Evolutionary conservation across 768 basidiomycete genomes (phyloP).

Genomic region (Symmetrospora coprosmae): DNA sequence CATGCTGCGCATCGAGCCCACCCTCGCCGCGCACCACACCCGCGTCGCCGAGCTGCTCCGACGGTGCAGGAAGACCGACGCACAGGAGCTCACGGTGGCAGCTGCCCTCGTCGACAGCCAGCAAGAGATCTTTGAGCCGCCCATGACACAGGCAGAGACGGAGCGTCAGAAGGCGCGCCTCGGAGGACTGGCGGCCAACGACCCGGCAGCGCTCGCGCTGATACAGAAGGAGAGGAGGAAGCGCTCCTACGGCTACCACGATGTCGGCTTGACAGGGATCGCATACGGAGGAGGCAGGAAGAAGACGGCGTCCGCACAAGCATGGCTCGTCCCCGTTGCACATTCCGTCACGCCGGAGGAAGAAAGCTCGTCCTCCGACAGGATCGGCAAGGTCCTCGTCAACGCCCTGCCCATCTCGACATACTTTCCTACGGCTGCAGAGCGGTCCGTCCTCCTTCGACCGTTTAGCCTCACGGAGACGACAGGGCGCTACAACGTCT

Average conservation of each 20-base stretch:
- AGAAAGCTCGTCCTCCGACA: background rate
- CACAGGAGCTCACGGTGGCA: too few species aligned
- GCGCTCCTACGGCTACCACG: conserved; percentile 10
- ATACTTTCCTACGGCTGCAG: conserved; percentile 60
- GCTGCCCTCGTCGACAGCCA: too few species aligned
- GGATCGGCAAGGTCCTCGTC: conserved; percentile 48
- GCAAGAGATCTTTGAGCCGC: too few species aligned
- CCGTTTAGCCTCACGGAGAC: conserved; percentile 72
- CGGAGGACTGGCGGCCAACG: too few species aligned
- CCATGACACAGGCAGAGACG: too few species aligned
- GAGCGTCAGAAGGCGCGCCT: too few species aligned
- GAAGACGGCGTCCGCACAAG: background rate
- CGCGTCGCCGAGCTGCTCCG: background rate
- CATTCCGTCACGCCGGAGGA: background rate
- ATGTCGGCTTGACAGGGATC: background rate
- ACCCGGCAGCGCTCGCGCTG: conserved; percentile 24
- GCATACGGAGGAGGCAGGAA: conserved; percentile 3
- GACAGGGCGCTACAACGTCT: conserved; percentile 60
- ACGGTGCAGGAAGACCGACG: background rate
- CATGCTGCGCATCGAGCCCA: background rate
- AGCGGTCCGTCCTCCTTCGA: conserved; percentile 66
- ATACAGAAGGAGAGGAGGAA: background rate
- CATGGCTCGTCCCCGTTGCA: background rate
- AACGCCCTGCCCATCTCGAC: conserved; percentile 66
- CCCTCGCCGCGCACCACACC: too few species aligned